A percentile compares a stretch with the other conserved stretches of the same genome.
Conservation (phyloP, 1,284 basidiomycete genomes). For the Golubevia pallescens region DNA sequence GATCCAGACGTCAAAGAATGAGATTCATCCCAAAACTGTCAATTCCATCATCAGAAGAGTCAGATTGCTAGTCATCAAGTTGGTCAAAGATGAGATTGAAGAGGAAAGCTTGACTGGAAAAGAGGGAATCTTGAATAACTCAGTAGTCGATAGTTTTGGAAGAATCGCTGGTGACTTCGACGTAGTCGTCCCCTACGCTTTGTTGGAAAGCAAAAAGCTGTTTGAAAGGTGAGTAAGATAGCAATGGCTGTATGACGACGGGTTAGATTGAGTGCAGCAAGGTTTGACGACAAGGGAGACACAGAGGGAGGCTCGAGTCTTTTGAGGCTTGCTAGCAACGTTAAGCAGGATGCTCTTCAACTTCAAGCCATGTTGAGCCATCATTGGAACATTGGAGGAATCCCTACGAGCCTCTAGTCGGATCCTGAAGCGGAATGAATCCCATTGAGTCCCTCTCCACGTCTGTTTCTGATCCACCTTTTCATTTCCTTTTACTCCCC, state of each 20-base stretch:
- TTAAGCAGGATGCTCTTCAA: too few relatives aligned
- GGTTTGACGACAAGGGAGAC: too few relatives aligned
- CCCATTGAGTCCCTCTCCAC: background rate
- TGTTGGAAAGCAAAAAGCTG: conserved; percentile 35
- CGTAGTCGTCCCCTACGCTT: conserved; percentile 38
- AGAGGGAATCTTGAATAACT: conserved; percentile 30
- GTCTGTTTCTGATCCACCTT: background rate
- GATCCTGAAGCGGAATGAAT: too few relatives aligned
- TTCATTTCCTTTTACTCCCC: background rate
- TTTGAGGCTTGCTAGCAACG: too few relatives aligned
- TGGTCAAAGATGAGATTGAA: conserved; percentile 40
- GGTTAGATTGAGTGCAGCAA: too few relatives aligned
- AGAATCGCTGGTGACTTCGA: conserved; percentile 41
- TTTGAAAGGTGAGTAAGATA: conserved; percentile 23
- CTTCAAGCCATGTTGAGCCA: too few relatives aligned
- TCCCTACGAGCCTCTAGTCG: too few relatives aligned
- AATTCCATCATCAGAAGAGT: conserved; percentile 37
- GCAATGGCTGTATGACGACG: too few relatives aligned
- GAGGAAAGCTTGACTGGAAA: conserved; percentile 28
- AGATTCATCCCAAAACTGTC: conserved; percentile 25
- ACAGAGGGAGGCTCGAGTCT: too few relatives aligned
- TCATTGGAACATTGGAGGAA: too few relatives aligned
- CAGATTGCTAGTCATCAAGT: conserved; percentile 24
- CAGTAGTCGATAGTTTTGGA: conserved; percentile 33
- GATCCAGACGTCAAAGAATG: background rate